These are phyloP conservation scores for Mycena latifolia DNA, from an alignment of 768 basidiomycete genomes.

Conservation along the genomic window DNA sequence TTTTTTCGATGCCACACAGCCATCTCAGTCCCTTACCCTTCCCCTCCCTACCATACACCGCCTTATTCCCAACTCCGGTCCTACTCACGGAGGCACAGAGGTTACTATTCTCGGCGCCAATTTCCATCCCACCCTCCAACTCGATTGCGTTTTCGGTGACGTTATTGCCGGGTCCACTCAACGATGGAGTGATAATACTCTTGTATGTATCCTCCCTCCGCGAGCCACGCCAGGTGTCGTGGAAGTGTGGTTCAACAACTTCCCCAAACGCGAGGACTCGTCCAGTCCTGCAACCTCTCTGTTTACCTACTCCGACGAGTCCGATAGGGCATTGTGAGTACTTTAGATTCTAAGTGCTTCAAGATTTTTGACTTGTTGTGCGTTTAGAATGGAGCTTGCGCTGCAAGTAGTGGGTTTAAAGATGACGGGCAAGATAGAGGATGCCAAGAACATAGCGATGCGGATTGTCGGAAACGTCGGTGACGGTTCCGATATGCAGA, in stretches of 20 bases:
- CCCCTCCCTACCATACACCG: slow-evolving; percentile 84
- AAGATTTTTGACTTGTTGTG: slow-evolving; percentile 32
- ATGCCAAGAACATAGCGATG: slow-evolving; percentile 93
- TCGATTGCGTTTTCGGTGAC: slow-evolving; percentile 90
- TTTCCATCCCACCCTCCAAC: slow-evolving; percentile 80
- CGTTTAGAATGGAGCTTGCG: slow-evolving; percentile 90
- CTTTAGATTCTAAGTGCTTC: slow-evolving; percentile 11
- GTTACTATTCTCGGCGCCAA: slow-evolving; percentile 94
- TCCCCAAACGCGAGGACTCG: slow-evolving; percentile 70
- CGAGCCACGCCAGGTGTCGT: slow-evolving; percentile 86
- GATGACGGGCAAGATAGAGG: slow-evolving; percentile 96
- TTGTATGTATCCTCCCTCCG: slow-evolving; percentile 93
- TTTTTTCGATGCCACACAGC: slow-evolving; percentile 69
- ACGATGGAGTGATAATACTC: slow-evolving; percentile 92
- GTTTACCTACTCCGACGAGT: slow-evolving; percentile 93
- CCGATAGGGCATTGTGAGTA: slow-evolving; percentile 88
- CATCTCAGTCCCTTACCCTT: slow-evolving; percentile 59
- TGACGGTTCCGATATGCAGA: slow-evolving; percentile 58
- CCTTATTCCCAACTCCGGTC: slow-evolving; percentile 86
- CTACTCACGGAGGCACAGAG: slow-evolving; percentile 93
- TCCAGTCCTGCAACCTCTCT: slow-evolving; percentile 64
- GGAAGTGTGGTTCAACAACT: slow-evolving; percentile 88
- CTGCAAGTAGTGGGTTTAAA: slow-evolving; percentile 95
- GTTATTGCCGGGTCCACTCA: slow-evolving; percentile 85
- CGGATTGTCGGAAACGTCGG: slow-evolving; percentile 86